phyloP scores from a whole-genome alignment of 768 basidiomycete species.

The Pulveroboletus frians region DNA sequence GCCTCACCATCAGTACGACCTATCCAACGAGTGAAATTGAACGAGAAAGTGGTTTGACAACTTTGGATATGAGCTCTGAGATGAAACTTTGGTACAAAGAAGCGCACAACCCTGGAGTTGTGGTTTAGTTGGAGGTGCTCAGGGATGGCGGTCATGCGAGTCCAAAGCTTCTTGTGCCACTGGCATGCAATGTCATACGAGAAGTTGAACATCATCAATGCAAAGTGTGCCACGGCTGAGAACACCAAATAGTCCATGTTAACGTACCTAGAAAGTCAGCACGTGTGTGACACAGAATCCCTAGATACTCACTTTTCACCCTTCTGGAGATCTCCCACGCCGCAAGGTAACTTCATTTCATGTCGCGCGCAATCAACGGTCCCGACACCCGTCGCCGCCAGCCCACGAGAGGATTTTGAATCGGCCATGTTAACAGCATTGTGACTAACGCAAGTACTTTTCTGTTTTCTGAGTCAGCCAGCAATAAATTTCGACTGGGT shows the following conservation, averaged over 20 bases:
- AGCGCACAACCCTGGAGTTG: background rate
- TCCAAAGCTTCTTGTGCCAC: too few relatives aligned
- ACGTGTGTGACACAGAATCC: background rate
- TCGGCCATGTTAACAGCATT: conserved; percentile 1
- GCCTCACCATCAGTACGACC: too few relatives aligned
- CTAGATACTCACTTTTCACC: background rate
- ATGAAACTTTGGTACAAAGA: background rate
- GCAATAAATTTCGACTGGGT: background rate
- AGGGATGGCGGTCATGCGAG: background rate
- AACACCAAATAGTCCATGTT: too few relatives aligned
- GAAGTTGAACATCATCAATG: background rate
- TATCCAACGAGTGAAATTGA: too few relatives aligned
- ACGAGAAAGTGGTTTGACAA: background rate
- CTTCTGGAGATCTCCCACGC: background rate
- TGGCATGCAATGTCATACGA: background rate
- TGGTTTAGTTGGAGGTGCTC: background rate
- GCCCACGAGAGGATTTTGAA: background rate
- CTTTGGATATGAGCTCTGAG: background rate
- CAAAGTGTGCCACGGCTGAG: background rate
- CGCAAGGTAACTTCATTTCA: background rate
- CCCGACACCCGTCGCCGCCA: background rate
- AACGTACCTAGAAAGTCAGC: background rate
- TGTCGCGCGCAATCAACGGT: background rate
- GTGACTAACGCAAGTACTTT: background rate
- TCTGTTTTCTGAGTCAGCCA: background rate